Base-by-base conservation (phyloP, 305 asterid genomes). In the Solanum hybrid region DNA sequence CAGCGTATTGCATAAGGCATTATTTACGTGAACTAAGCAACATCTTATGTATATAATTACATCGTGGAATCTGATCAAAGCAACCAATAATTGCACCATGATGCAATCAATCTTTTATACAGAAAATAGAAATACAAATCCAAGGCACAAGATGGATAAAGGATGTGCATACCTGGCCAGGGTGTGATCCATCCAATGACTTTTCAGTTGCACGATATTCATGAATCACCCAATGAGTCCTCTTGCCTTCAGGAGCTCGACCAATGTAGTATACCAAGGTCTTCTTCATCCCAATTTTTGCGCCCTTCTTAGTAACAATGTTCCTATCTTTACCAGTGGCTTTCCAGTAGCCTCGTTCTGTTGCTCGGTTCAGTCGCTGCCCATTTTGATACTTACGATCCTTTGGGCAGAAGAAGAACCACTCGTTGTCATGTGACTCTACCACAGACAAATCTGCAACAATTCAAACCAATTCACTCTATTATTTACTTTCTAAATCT, bases 321-420 rank as follows among this genome's bases (percentile, higher is more conserved):
- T 92, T 94, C 91, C 99, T 93, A 88, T 97, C 99, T 90, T 94
- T 96, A 34, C 99, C 99, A 29, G 99, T 97, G 14, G 99, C 99
- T 91, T 97, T 97, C 99, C 99, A 97, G 92, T 96, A 97, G 85
- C 99, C 99, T 89, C 92, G 93, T 36, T 87, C 93, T 0, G 99
- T 97, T 22, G 99, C 99, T 57, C 99, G 93, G 89, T 97, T 97
- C 93, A 95, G 92, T 92, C 99, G 93, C 94, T 96, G 97, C 5
- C 99, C 98, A 89, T 96, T 96, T 91, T 96, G 99, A 89, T 97
- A 97, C 90, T 97, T 97, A 77, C 99, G 95, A 93, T 97, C 99
- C 95, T 96, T 96, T 1, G 99, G 99, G 92, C 99, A 97, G 96
- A 97, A 97, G 95, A 97, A 97, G 96, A 97, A 97, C 99, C 99